A percentile compares a stretch with the other conserved stretches of the same genome.
These are phyloP conservation scores for Cryptomeria japonica DNA, from an alignment of 75 land plant genomes.

Conservation along the genomic window DNA sequence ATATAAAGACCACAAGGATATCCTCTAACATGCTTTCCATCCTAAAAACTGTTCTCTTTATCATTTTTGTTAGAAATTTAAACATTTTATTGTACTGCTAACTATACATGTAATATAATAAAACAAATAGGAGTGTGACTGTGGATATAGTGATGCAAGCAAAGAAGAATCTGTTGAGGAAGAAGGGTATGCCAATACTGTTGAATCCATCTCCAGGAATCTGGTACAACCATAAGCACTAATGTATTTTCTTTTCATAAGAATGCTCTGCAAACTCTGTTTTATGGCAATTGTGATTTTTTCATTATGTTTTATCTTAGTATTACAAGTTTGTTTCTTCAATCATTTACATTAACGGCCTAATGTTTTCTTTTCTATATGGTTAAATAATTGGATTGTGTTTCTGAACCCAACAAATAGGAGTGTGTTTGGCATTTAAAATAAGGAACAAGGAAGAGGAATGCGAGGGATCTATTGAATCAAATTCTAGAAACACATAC, in stretches of 20 bases:
- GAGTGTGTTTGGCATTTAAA: not conserved
- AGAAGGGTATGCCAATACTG: not conserved
- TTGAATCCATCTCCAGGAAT: not conserved
- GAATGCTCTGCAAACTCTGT: too few species aligned
- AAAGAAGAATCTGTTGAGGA: not conserved
- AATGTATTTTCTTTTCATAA: too few species aligned
- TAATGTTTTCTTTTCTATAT: too few species aligned
- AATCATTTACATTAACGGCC: not conserved
- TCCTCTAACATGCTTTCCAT: not conserved
- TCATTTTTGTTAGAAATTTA: not conserved
- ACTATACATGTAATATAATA: not conserved
- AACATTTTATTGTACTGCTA: not conserved
- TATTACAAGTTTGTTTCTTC: not conserved
- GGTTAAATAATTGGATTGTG: too few species aligned
- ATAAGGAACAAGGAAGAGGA: not conserved
- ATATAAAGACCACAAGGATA: not conserved
- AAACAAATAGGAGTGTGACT: not conserved
- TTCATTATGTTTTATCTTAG: not conserved
- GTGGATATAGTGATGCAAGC: not conserved
- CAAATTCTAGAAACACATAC: not conserved
- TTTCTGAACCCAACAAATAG: not conserved
- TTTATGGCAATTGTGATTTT: not conserved
- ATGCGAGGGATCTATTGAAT: not conserved
- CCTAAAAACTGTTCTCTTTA: not conserved
- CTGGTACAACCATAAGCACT: not conserved